These are phyloP conservation scores for Yarrowia bubula DNA, from an alignment of 805 yeast genomes.

Conservation along the genomic window DNA sequence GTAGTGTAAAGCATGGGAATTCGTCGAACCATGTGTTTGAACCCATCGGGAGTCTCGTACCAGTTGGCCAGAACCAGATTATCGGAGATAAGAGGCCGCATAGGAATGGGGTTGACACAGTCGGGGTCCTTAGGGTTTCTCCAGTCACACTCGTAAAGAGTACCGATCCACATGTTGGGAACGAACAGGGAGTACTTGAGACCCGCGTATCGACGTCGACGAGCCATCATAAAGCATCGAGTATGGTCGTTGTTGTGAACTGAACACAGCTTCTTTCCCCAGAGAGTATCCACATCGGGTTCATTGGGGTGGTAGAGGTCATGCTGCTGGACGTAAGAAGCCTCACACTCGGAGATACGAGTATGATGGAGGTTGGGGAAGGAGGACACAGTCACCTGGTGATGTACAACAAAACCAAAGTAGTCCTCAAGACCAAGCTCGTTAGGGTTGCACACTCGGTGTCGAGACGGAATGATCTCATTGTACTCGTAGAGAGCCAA, in stretches of 20 bases:
- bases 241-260: conserved; percentile 9
- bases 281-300: conserved; percentile 27
- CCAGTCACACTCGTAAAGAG: conserved; percentile 31
- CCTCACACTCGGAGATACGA: conserved; percentile 30
- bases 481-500: not conserved
- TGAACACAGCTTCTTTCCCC: conserved; percentile 33
- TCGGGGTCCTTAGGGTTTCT: conserved; percentile 13
- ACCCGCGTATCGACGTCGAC: conserved; percentile 28
- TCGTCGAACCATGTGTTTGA: conserved; percentile 22
- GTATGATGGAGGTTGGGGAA: conserved; percentile 25
- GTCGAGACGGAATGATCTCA: conserved; percentile 12
- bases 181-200: conserved; percentile 12
- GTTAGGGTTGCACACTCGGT: conserved; percentile 31
- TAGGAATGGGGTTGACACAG: conserved; percentile 30
- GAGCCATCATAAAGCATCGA: conserved; percentile 32
- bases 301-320: conserved; percentile 31
- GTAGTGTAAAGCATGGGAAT: conserved; percentile 27
- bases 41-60: conserved; percentile 27
- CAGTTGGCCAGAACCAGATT: conserved; percentile 29
- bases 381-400: conserved; percentile 26
- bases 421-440: conserved; percentile 29
- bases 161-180: conserved; percentile 34
- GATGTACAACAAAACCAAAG: conserved; percentile 33
- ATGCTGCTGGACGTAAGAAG: conserved; percentile 19
- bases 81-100: conserved; percentile 31